Base-by-base conservation (phyloP, 129 eudicot genomes). In the Lonicera japonica region DNA sequence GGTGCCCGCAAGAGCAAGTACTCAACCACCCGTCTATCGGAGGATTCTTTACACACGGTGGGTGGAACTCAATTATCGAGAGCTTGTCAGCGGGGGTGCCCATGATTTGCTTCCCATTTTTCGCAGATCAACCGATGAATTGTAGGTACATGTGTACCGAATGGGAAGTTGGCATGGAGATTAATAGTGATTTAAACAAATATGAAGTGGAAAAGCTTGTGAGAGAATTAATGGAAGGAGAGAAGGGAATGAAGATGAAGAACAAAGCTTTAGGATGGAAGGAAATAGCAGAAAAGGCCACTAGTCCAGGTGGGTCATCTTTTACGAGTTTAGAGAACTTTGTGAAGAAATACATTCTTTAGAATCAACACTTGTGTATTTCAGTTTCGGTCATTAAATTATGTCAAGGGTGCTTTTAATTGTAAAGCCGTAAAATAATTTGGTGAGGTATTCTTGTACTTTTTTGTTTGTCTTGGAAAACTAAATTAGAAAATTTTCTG, bases 1-100 rank as follows among this genome's bases (percentile, higher is more conserved):
- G 55, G 55, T 50, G 55, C 55, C 19, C 19, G 1, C 55, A 50
- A 50, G 55, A 50, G n/a, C 55, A 50, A 50, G 55, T 50, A 3
- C 21, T 50, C 3, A 50, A 17, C 21, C 55, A 50, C 55, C 55
- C 55, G 21, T 50, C 55, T 3, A 20, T 3, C 21, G 21, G 55
- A 14, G 55, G 55, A 20, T 50, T 50, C 21, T 50, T 50, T 5
- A 43, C 50, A 14, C 50, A 43, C 50, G 50, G 50, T 11, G 50
- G 50, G 50, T 43, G 50, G 50, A 17, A 50, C 21, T 50, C 55
- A 17, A 14, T 5, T 5, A 17, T 16, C 9, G 55, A 50, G 9
- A 50, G 21, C n/a, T 10, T 15, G n/a, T 45, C 51, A 45, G 51
- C 51, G 6, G 51, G 51, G n/a, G 51, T 45, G 51, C 14, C 51